These are phyloP conservation scores for Penicillium egyptiacum DNA, from an alignment of 495 filamentous ascomycete species.

Conservation along the genomic window DNA sequence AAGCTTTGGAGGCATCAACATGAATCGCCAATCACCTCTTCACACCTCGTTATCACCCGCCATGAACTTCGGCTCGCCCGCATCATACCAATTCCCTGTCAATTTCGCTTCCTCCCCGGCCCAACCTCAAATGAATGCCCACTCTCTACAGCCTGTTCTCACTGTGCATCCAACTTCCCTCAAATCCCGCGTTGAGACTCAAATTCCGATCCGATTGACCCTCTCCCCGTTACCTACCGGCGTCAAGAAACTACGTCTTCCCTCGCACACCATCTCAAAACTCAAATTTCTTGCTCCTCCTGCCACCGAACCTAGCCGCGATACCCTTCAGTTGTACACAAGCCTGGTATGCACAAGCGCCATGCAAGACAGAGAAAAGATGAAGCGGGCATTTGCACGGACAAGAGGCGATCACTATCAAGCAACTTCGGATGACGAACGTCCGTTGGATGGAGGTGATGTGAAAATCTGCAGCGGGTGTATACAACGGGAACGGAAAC, in stretches of 20 bases:
- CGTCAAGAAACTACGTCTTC: constrained; percentile 78
- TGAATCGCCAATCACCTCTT: constrained; percentile 43
- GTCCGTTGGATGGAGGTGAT: constrained; percentile 76
- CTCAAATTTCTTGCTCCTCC: constrained; percentile 78
- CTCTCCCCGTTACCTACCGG: constrained; percentile 69
- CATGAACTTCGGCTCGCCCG: constrained; percentile 36
- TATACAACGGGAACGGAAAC: constrained; percentile 81
- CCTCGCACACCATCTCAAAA: constrained; percentile 86
- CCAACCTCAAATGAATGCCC: constrained; percentile 26
- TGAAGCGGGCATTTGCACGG: constrained; percentile 63
- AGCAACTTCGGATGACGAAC: constrained; percentile 57
- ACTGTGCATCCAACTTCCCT: constrained; percentile 64
- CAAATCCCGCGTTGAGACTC: constrained; percentile 94
- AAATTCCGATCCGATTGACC: constrained; percentile 79
- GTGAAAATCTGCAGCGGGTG: constrained; percentile 84
- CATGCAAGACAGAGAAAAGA: constrained; percentile 70
- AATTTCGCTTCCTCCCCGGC: constrained; percentile 39
- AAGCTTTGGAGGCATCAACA: constrained; percentile 47
- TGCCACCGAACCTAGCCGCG: constrained; percentile 55
- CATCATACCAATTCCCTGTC: constrained; percentile 35
- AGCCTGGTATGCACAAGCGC: constrained; percentile 88
- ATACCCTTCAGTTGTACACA: constrained; percentile 78
- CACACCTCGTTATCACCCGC: constrained; percentile 32
- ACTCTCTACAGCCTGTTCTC: constrained; percentile 40
- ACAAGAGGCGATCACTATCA: constrained; percentile 52